Conservation (phyloP, 2,329 filamentous ascomycete genomes). For the Verruconis gallopava region DNA sequence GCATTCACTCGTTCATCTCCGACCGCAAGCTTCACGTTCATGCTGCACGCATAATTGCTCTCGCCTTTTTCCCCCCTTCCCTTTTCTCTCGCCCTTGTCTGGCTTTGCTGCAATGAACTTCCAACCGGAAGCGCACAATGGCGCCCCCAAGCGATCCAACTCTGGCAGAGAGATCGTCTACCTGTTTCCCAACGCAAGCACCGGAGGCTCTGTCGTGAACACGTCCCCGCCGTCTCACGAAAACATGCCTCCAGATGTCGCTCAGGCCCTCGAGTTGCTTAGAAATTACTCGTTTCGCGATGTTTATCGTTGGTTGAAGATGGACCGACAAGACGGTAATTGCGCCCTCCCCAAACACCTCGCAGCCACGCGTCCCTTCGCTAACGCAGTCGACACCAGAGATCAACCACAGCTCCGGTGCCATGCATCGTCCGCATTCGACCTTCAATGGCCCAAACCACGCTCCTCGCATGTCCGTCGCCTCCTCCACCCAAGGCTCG, state of each 20-base stretch:
- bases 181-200: background rate
- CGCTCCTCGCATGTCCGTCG: conserved; percentile 4
- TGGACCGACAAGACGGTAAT: conserved; percentile 10
- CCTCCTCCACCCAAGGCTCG: conserved; percentile 5
- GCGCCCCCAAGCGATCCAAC: conserved; percentile 8
- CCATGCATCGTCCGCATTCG: background rate
- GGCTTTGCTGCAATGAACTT: no score
- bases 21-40: background rate
- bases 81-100: no score
- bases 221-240: background rate
- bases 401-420: conserved; percentile 1
- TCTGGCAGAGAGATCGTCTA: conserved; percentile 7
- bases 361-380: background rate
- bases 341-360: background rate
- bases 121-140: conserved; percentile 4
- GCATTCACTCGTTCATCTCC: background rate
- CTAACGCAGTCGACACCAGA: conserved; percentile 4
- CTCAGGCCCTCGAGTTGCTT: conserved; percentile 5
- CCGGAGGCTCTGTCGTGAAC: background rate
- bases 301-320: conserved; percentile 9
- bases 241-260: conserved; percentile 8
- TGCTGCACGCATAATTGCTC: background rate
- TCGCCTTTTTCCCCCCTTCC: background rate
- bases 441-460: conserved; percentile 1
- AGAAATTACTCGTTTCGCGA: conserved; percentile 6